Conservation (phyloP, 208 protist species). For the Wallacemonas sp. region DNA sequence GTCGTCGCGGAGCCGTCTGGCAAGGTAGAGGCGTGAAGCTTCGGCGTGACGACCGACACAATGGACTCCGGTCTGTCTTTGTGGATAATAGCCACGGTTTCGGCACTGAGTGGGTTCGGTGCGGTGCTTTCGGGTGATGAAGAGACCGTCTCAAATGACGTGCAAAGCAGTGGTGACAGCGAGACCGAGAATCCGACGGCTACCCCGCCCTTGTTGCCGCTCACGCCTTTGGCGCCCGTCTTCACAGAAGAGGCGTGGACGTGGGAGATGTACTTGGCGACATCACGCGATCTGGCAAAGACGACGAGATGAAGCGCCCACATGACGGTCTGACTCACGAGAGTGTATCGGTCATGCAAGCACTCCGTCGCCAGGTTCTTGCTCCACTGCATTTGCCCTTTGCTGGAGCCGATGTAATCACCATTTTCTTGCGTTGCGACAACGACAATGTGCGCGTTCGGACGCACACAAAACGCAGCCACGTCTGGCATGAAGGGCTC, state of each 20-base stretch:
- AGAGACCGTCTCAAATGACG: neutral
- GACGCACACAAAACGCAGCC: constrained; percentile 61
- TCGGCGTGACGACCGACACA: too few species aligned
- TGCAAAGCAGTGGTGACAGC: constrained; percentile 26
- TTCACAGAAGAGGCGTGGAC: constrained; percentile 47
- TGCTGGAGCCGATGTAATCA: constrained; percentile 44
- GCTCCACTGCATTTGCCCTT: constrained; percentile 52
- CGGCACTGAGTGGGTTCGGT: neutral
- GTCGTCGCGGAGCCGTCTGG: neutral
- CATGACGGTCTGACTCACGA: constrained; percentile 53
- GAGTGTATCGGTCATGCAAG: constrained; percentile 51
- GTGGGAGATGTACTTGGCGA: constrained; percentile 56
- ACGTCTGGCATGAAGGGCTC: constrained; percentile 49
- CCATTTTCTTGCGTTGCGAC: constrained; percentile 88
- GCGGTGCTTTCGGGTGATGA: neutral
- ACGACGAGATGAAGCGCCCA: constrained; percentile 87
- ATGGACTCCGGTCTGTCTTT: too few species aligned
- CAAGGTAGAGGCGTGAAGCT: too few species aligned
- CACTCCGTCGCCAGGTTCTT: constrained; percentile 37
- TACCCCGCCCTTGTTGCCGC: constrained; percentile 95
- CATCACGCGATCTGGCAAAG: constrained; percentile 67
- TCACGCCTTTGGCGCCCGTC: constrained; percentile 56
- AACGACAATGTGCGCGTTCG: constrained; percentile 79
- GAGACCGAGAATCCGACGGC: constrained; percentile 72
- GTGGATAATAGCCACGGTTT: too few species aligned